Evolutionary conservation across 257 asterid genomes (phyloP).

Genomic region (Solanum neorickii): DNA sequence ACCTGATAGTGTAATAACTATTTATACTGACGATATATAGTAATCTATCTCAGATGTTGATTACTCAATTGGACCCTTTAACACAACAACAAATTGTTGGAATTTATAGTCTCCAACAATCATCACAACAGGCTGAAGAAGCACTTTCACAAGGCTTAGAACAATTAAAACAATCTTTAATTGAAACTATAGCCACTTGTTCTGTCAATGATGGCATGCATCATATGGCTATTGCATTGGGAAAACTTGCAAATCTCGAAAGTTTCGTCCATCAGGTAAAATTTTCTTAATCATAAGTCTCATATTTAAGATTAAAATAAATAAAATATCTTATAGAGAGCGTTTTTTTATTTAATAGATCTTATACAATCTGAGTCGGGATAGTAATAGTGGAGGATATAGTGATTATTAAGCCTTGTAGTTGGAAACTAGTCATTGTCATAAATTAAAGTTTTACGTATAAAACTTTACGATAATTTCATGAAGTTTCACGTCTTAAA

Average conservation of each 20-base stretch:
- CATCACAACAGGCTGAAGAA: slow-evolving; percentile 89
- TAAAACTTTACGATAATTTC: background rate
- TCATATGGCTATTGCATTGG: slow-evolving; percentile 84
- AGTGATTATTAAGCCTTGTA: background rate
- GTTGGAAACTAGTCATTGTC: background rate
- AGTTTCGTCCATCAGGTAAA: slow-evolving; percentile 85
- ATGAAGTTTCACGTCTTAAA: background rate
- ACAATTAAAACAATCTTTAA: slow-evolving; percentile 72
- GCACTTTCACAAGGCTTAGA: slow-evolving; percentile 90
- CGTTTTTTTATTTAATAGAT: background rate
- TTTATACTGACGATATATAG: background rate
- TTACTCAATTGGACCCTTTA: slow-evolving; percentile 64
- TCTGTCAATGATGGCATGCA: slow-evolving; percentile 66
- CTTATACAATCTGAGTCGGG: background rate
- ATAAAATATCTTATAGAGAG: background rate
- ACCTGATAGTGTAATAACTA: background rate
- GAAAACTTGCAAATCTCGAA: slow-evolving; percentile 76
- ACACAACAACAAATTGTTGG: slow-evolving; percentile 92
- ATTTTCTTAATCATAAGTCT: background rate
- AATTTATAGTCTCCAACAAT: slow-evolving; percentile 77
- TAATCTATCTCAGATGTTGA: slow-evolving; percentile 42
- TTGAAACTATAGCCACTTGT: slow-evolving; percentile 50
- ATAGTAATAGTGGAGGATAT: background rate
- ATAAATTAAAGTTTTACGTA: background rate
- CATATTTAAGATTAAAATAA: background rate